A percentile compares a stretch with the other conserved stretches of the same genome.
Conservation (phyloP, 331 rosid genomes). For the Arachis monticola region DNA sequence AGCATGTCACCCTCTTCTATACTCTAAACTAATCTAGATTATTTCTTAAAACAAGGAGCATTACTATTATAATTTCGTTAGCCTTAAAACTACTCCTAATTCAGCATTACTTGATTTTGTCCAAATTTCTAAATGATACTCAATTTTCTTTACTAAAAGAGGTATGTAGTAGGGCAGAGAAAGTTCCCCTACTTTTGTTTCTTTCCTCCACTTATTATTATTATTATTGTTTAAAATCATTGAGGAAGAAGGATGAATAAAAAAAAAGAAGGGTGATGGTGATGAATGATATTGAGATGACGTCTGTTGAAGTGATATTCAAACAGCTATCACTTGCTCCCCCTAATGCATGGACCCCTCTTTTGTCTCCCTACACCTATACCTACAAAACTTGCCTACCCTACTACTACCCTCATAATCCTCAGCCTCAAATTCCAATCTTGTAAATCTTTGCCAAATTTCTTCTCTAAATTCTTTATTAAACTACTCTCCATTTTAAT, state of each 20-base stretch:
- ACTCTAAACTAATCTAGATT: not conserved
- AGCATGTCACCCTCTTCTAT: constrained; percentile 1
- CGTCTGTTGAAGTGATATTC: constrained; percentile 40
- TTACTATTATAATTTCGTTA: not conserved
- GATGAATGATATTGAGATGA: constrained; percentile 35
- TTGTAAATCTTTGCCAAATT: not conserved
- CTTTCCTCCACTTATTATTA: not conserved
- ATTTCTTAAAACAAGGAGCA: not conserved
- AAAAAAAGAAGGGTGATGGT: not conserved
- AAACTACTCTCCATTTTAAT: not conserved
- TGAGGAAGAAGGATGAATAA: not conserved
- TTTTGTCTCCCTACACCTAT: constrained; percentile 51
- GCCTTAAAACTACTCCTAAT: constrained; percentile 5
- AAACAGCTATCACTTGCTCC: constrained; percentile 45
- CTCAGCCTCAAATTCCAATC: constrained; percentile 35
- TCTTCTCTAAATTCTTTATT: constrained; percentile 30
- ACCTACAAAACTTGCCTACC: constrained; percentile 31
- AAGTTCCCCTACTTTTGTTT: constrained; percentile 24
- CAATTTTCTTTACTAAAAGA: constrained; percentile 16
- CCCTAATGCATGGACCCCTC: constrained; percentile 55
- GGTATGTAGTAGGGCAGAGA: constrained; percentile 36
- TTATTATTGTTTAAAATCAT: constrained; percentile 5
- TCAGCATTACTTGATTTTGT: constrained; percentile 14
- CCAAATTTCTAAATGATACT: constrained; percentile 27
- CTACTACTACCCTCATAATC: constrained; percentile 30